Conservation (phyloP, 805 yeast species). For the Ogataea sp. region DNA sequence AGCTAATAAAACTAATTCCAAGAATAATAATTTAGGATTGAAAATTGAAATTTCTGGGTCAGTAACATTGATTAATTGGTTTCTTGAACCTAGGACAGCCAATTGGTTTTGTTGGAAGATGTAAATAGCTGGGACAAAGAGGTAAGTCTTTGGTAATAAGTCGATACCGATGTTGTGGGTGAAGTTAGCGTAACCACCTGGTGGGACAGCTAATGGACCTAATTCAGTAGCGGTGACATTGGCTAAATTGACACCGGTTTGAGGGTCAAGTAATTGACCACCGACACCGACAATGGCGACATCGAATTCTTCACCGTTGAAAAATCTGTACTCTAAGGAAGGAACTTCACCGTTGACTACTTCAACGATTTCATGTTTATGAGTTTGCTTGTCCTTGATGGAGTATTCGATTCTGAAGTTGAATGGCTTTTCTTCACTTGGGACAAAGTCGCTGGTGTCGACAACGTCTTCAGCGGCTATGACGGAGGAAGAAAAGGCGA, state of each 20-base stretch:
- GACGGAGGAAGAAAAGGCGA: conserved; percentile 4
- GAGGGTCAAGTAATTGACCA: conserved; percentile 53
- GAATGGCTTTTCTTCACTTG: conserved; percentile 30
- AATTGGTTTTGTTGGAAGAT: conserved; percentile 41
- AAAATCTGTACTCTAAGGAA: conserved; percentile 41
- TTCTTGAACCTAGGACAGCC: conserved; percentile 48
- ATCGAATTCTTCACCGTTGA: conserved; percentile 43
- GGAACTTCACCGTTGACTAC: conserved; percentile 44
- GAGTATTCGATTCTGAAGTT: conserved; percentile 41
- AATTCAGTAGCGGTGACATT: conserved; percentile 59
- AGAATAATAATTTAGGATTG: conserved; percentile 63
- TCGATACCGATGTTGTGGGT: conserved; percentile 54
- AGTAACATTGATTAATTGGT: conserved; percentile 46
- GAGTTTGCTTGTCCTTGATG: conserved; percentile 35
- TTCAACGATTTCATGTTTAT: conserved; percentile 32
- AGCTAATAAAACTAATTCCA: conserved; percentile 45
- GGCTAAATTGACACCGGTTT: conserved; percentile 40
- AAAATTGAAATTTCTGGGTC: conserved; percentile 65
- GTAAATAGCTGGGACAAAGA: conserved; percentile 52
- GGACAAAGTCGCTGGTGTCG: conserved; percentile 15
- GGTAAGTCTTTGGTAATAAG: conserved; percentile 44
- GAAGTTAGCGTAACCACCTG: conserved; percentile 42
- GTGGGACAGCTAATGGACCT: conserved; percentile 48
- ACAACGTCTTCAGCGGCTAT: conserved; percentile 7
- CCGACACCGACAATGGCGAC: conserved; percentile 59